Evolutionary conservation across 495 filamentous ascomycete species (phyloP).

Genomic region (Penicillium angulare): DNA sequence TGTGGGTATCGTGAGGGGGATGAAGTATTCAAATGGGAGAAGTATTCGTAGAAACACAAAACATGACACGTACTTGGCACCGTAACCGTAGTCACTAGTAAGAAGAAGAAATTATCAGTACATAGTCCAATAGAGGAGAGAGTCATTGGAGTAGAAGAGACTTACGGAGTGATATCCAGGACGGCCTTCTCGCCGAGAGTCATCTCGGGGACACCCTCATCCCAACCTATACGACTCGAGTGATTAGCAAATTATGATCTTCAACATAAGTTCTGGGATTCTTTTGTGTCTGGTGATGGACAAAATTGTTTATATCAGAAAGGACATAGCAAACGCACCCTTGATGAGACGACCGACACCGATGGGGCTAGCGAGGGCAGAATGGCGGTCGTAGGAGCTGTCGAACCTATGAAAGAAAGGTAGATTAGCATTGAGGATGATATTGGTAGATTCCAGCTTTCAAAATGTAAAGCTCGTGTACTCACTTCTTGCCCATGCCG

Average conservation of each 20-base stretch:
- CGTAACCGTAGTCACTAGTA: constrained; percentile 75
- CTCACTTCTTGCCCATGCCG: constrained; percentile 54
- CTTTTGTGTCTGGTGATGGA: background rate
- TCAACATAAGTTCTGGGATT: background rate
- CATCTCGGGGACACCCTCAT: constrained; percentile 80
- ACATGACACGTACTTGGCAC: constrained; percentile 54
- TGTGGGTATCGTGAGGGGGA: background rate
- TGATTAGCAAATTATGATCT: background rate
- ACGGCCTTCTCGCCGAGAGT: constrained; percentile 76
- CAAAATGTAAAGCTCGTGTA: background rate
- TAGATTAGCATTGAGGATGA: constrained; percentile 3
- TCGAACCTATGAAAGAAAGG: constrained; percentile 61
- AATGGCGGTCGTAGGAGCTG: constrained; percentile 58
- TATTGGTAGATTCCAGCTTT: background rate
- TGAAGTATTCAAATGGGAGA: background rate
- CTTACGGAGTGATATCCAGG: constrained; percentile 73
- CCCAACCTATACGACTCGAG: constrained; percentile 74
- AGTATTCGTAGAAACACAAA: too few relatives aligned
- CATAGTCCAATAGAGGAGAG: background rate
- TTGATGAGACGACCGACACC: constrained; percentile 76
- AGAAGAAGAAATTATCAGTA: constrained; percentile 22
- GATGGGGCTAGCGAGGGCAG: constrained; percentile 62
- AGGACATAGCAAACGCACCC: constrained; percentile 46
- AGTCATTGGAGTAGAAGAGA: background rate
- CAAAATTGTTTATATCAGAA: background rate